Conservation (phyloP, 371 early-diverging fungal genomes). For the Mucor irregularis region DNA sequence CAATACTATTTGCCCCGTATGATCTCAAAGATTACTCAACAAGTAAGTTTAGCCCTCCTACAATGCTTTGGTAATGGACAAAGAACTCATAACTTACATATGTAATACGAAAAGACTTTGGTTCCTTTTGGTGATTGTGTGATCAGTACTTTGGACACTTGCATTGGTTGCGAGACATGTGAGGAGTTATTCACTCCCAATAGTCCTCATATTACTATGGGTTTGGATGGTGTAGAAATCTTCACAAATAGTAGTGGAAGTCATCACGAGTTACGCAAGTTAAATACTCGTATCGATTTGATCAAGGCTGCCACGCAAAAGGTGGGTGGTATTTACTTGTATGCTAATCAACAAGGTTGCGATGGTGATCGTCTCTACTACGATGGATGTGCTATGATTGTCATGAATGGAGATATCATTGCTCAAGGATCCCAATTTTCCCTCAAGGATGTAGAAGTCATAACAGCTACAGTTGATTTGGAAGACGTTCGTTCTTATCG, state of each 20-base stretch:
- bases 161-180: constrained; percentile 94
- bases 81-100: no score
- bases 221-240: constrained; percentile 95
- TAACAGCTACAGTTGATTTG: constrained; percentile 89
- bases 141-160: constrained; percentile 76
- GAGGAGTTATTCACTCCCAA: constrained; percentile 96
- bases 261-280: constrained; percentile 91
- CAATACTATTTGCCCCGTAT: constrained; percentile 80
- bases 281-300: constrained; percentile 82
- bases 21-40: constrained; percentile 76
- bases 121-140: constrained; percentile 90
- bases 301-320: constrained; percentile 90
- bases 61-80: no score
- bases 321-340: constrained; percentile 94
- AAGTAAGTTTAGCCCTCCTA: no score
- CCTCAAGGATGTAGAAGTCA: constrained; percentile 91
- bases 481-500: constrained; percentile 88
- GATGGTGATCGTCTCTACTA: constrained; percentile 98
- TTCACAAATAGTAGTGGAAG: constrained; percentile 92
- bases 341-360: constrained; percentile 97
- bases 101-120: constrained; percentile 45
- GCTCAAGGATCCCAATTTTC: constrained; percentile 95
- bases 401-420: constrained; percentile 87
- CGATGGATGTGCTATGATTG: constrained; percentile 92
- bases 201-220: constrained; percentile 92